Conservation (phyloP, 805 yeast genomes). For the Debaryomyces hansenii region DNA sequence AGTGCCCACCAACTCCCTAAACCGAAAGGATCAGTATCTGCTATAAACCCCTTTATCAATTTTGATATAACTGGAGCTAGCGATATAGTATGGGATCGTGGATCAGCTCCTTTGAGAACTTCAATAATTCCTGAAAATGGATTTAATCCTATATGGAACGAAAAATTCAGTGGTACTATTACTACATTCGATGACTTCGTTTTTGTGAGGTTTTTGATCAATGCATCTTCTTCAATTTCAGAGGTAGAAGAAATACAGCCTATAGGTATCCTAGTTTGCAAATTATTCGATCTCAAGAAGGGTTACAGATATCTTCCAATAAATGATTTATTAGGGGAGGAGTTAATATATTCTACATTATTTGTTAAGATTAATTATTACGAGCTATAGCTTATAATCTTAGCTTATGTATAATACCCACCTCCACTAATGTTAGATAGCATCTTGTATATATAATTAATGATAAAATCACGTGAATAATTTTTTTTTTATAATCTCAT, state of each 20-base stretch:
- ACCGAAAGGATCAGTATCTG: slow-evolving; percentile 49
- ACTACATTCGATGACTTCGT: slow-evolving; percentile 45
- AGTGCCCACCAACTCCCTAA: slow-evolving; percentile 88
- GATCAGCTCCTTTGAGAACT: slow-evolving; percentile 18
- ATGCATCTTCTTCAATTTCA: slow-evolving; percentile 25
- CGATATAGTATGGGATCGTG: slow-evolving; percentile 22
- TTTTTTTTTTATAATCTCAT: slow-evolving; percentile 5
- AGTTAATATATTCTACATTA: slow-evolving; percentile 51
- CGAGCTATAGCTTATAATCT: not conserved
- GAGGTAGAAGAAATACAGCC: slow-evolving; percentile 27
- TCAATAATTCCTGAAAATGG: slow-evolving; percentile 63
- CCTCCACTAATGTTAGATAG: not conserved
- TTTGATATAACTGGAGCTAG: slow-evolving; percentile 58
- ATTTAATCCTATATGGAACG: slow-evolving; percentile 84
- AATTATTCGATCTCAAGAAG: slow-evolving; percentile 59
- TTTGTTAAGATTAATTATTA: slow-evolving; percentile 39
- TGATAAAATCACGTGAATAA: no score
- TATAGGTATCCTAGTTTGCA: slow-evolving; percentile 61
- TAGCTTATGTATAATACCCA: not conserved
- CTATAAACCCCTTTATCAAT: slow-evolving; percentile 60
- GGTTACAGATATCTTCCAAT: slow-evolving; percentile 86
- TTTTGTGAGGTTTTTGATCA: slow-evolving; percentile 56
- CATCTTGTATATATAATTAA: not conserved
- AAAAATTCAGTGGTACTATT: slow-evolving; percentile 43
- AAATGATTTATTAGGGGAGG: slow-evolving; percentile 79